These are phyloP conservation scores for Tricladium varicosporioides DNA, from an alignment of 2,329 filamentous ascomycete genomes.

Conservation along the genomic window DNA sequence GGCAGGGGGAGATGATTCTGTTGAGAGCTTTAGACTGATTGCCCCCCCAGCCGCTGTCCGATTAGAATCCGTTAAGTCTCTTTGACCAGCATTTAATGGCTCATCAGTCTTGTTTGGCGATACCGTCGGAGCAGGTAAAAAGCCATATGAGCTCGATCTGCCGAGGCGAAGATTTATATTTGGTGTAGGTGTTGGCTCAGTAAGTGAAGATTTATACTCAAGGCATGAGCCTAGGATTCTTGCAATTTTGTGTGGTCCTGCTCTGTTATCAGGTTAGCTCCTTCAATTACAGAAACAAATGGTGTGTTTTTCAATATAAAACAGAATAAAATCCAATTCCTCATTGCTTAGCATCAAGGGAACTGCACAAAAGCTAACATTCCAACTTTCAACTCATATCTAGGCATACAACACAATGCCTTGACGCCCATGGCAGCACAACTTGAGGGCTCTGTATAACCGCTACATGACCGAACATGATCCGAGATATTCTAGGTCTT, in stretches of 20 bases:
- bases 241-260: conserved; percentile 23
- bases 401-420: no score
- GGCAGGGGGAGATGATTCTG: neutral
- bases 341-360: no score
- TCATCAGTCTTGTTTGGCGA: neutral
- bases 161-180: neutral
- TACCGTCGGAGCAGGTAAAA: neutral
- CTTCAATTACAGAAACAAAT: no score
- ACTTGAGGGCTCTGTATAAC: no score
- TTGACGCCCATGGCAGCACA: no score
- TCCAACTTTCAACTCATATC: no score
- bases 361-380: no score
- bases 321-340: neutral
- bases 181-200: neutral
- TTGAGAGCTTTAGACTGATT: neutral
- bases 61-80: neutral
- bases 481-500: no score
- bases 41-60: neutral
- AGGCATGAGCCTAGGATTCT: conserved; percentile 16
- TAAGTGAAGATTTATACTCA: conserved; percentile 9
- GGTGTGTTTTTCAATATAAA: no score
- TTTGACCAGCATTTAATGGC: neutral
- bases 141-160: conserved; percentile 1
- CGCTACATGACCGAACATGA: no score
- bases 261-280: conserved; percentile 10